These are phyloP conservation scores for Venturia oleaginea DNA, from an alignment of 2,329 filamentous ascomycete species.

Conservation along the genomic window DNA sequence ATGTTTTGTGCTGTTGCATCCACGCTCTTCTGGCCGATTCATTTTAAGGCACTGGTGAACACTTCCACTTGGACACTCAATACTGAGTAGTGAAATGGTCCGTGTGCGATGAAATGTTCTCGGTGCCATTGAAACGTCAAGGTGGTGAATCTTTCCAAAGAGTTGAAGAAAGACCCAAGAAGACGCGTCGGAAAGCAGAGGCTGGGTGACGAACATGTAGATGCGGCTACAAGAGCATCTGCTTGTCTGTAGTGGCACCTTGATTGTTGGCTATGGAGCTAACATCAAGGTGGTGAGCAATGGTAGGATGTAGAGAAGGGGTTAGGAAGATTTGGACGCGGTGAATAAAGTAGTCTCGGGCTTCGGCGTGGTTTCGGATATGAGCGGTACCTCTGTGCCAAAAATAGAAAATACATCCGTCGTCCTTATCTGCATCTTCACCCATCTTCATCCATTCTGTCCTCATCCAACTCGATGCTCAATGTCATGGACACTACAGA, in stretches of 20 bases:
- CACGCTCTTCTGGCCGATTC: neutral
- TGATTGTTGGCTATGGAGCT: neutral
- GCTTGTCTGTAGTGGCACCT: neutral
- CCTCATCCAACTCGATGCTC: neutral
- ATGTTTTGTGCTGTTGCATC: neutral
- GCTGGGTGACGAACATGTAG: neutral
- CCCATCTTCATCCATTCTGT: neutral
- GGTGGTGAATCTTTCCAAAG: neutral
- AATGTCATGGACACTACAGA: too few species aligned
- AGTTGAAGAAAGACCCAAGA: neutral
- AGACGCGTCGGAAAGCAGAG: neutral
- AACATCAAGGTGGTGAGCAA: neutral
- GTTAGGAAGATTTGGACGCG: neutral
- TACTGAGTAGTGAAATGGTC: neutral
- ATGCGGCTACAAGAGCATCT: neutral
- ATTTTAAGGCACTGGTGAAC: neutral
- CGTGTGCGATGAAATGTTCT: neutral
- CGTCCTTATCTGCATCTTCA: too few species aligned
- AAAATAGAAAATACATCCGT: too few species aligned
- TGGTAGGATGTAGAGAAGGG: neutral
- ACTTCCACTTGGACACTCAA: neutral
- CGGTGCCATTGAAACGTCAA: neutral
- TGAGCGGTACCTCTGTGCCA: neutral
- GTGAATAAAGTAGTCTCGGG: neutral
- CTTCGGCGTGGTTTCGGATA: neutral